Percentiles rank a stretch among this genome's conserved stretches.
phyloP scores from a whole-genome alignment of 1,284 basidiomycete genomes.

The Sporisorium iseilematis-ciliati region DNA sequence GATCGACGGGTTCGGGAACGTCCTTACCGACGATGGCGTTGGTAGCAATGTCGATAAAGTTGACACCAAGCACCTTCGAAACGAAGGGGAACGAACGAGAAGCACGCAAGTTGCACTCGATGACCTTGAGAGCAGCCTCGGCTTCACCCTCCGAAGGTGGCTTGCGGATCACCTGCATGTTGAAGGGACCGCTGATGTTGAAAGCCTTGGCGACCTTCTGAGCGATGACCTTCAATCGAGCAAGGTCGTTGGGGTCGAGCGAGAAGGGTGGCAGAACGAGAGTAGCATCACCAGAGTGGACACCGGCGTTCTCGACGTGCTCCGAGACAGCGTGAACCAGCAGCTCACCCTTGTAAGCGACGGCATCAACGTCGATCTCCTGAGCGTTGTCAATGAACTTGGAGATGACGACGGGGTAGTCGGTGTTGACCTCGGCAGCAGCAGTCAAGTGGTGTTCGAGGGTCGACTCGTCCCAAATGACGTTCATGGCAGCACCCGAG shows the following conservation, averaged over 20 bases:
- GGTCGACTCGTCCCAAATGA: constrained; percentile 90
- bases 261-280: constrained; percentile 97
- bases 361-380: constrained; percentile 98
- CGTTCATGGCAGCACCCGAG: constrained; percentile 99
- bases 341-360: constrained; percentile 93
- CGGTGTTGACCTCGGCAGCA: constrained; percentile 92
- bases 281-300: constrained; percentile 98
- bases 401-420: constrained; percentile 97
- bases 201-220: constrained; percentile 95
- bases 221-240: constrained; percentile 88
- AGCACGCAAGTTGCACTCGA: constrained; percentile 97
- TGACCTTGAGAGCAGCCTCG: constrained; percentile 87
- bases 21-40: constrained; percentile 89
- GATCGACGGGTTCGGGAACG: constrained; percentile 91
- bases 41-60: constrained; percentile 96
- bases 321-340: constrained; percentile 96
- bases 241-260: constrained; percentile 81
- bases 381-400: constrained; percentile 99
- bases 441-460: constrained; percentile 93
- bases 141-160: constrained; percentile 75
- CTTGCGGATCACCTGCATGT: constrained; percentile 99
- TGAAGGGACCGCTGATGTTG: constrained; percentile 96
- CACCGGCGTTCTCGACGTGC: constrained; percentile 98
- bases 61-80: constrained; percentile 94
- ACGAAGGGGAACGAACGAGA: constrained; percentile 99